Conservation (phyloP, 495 filamentous ascomycete genomes). For the Pseudomonodictys pantanalensis region DNA sequence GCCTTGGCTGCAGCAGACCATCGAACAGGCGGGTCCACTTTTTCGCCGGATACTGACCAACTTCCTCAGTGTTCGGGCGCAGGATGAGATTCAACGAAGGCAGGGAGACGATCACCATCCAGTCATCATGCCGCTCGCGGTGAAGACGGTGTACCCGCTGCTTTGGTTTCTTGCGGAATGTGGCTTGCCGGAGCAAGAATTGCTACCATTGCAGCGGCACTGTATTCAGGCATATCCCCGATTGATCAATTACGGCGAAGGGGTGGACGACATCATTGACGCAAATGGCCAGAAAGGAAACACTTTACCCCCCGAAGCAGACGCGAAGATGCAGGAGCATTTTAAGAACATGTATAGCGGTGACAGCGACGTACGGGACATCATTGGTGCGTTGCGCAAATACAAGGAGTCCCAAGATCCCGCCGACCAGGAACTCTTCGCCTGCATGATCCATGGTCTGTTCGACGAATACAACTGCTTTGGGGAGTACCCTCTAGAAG, state of each 20-base stretch:
- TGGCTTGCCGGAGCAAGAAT: slow-evolving; percentile 49
- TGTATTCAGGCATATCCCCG: slow-evolving; percentile 94
- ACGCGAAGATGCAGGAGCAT: slow-evolving; percentile 90
- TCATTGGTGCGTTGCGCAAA: slow-evolving; percentile 74
- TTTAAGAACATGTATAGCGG: slow-evolving; percentile 95
- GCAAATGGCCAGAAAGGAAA: slow-evolving; percentile 77
- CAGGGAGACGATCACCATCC: slow-evolving; percentile 59
- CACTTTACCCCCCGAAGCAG: slow-evolving; percentile 69
- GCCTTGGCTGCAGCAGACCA: slow-evolving; percentile 71
- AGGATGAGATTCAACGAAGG: slow-evolving; percentile 71
- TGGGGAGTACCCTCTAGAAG: slow-evolving; percentile 87
- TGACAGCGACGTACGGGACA: slow-evolving; percentile 73
- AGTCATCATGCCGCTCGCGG: slow-evolving; percentile 67
- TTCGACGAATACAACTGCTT: slow-evolving; percentile 98
- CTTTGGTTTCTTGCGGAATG: slow-evolving; percentile 71
- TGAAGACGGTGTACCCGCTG: slow-evolving; percentile 80
- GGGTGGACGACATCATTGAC: slow-evolving; percentile 84
- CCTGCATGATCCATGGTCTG: slow-evolving; percentile 96
- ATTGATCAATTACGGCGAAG: slow-evolving; percentile 93
- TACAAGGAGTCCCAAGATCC: slow-evolving; percentile 84
- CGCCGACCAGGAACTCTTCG: slow-evolving; percentile 86
- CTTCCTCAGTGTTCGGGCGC: slow-evolving; percentile 78
- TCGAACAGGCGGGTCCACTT: slow-evolving; percentile 53
- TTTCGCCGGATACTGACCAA: slow-evolving; percentile 64
- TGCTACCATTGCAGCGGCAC: slow-evolving; percentile 67